Percentiles rank a stretch among this genome's conserved stretches.
Conservation (phyloP, 2,329 filamentous ascomycete genomes). For the Ilyonectria mors-panacis region DNA sequence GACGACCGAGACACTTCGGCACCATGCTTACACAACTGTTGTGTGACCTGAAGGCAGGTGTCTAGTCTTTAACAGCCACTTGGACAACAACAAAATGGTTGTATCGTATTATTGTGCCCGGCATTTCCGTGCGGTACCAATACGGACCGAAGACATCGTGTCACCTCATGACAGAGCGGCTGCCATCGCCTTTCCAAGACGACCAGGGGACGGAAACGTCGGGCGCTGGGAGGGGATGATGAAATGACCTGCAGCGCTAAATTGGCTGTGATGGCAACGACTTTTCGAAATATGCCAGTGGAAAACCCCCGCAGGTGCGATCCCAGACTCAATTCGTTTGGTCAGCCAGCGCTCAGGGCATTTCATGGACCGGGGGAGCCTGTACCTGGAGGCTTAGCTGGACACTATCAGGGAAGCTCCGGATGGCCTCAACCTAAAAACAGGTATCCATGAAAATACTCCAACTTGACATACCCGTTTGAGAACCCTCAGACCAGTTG, state of each 20-base stretch:
- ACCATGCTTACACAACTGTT: background rate
- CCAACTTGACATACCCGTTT: constrained; percentile 9
- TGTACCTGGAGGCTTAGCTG: background rate
- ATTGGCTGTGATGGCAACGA: constrained; percentile 5
- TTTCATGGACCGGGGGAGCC: constrained; percentile 2
- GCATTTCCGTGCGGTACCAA: background rate
- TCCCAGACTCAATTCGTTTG: constrained; percentile 4
- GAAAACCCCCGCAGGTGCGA: constrained; percentile 1
- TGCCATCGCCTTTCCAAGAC: constrained; percentile 1
- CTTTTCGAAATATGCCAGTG: constrained; percentile 10
- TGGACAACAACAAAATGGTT: background rate
- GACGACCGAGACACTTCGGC: background rate
- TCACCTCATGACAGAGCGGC: constrained; percentile 7
- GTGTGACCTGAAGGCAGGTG: background rate
- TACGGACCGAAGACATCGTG: background rate
- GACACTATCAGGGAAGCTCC: constrained; percentile 4
- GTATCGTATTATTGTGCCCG: background rate
- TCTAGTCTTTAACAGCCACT: background rate
- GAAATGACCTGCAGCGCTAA: constrained; percentile 32
- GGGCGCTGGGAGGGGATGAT: constrained; percentile 1
- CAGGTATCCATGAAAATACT: background rate
- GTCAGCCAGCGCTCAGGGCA: constrained; percentile 9
- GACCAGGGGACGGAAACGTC: background rate
- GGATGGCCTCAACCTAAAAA: constrained; percentile 11
- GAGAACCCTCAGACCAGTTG: constrained; percentile 1